Conservation (phyloP, 176 grass and related monocot genomes). For the Phoenix dactylifera region DNA sequence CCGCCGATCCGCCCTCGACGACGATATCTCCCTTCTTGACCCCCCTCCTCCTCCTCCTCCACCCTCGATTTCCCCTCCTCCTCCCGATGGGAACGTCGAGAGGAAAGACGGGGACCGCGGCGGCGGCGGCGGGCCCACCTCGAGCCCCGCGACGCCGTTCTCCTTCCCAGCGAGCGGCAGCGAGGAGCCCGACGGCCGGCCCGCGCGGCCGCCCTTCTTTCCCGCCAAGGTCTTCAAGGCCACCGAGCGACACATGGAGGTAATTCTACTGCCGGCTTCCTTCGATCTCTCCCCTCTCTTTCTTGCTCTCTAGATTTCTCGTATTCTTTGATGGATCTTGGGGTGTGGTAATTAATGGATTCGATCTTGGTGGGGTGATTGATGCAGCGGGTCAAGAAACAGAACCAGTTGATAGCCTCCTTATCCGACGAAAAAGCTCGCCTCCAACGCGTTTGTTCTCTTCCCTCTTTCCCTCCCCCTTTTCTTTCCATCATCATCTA, state of each 20-base stretch:
- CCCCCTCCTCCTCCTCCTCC: background rate
- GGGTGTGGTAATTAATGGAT: too few species aligned
- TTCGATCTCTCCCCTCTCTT: background rate
- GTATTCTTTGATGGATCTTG: background rate
- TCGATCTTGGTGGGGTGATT: too few species aligned
- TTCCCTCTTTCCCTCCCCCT: too few species aligned
- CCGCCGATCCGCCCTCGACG: conserved; percentile 7
- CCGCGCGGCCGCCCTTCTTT: too few species aligned
- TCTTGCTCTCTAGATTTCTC: background rate
- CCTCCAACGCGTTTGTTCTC: background rate
- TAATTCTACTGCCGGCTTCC: background rate
- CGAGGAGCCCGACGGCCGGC: background rate
- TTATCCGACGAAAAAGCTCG: background rate
- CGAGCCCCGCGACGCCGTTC: conserved; percentile 8
- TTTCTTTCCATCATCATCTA: too few species aligned
- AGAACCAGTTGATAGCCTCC: background rate
- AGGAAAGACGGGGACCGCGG: background rate
- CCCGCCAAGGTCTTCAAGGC: too few species aligned
- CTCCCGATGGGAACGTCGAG: background rate
- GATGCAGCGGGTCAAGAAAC: conserved; percentile 4
- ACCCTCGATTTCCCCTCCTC: background rate
- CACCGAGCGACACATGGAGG: background rate
- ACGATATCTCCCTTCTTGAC: background rate
- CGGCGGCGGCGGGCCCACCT: background rate
- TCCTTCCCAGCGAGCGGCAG: conserved; percentile 13